Evolutionary conservation across 2,329 filamentous ascomycete genomes (phyloP).

Genomic region (Aspergillus fijiensis): DNA sequence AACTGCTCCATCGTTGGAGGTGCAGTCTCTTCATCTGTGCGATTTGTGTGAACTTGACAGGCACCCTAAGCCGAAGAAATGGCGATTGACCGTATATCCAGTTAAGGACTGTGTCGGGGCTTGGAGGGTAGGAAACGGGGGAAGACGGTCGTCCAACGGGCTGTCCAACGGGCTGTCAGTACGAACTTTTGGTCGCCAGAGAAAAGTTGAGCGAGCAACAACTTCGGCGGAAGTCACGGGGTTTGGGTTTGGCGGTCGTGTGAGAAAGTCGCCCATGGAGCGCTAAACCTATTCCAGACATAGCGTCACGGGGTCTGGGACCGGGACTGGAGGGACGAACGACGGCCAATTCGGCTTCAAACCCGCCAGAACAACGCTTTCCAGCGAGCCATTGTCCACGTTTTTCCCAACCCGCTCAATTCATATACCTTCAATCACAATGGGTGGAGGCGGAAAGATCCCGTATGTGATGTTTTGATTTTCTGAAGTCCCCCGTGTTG

Average conservation of each 20-base stretch:
- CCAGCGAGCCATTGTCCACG: constrained; percentile 24
- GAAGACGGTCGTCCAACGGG: constrained; percentile 8
- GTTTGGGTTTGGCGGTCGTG: constrained; percentile 31
- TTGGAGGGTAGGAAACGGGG: constrained; percentile 11
- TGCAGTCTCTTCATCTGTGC: constrained; percentile 52
- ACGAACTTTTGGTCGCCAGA: constrained; percentile 27
- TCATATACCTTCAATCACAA: constrained; percentile 34
- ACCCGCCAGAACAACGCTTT: constrained; percentile 25
- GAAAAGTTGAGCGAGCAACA: constrained; percentile 36
- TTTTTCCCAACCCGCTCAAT: constrained; percentile 20
- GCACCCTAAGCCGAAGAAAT: not conserved
- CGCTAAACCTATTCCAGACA: constrained; percentile 28
- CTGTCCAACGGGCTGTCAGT: constrained; percentile 12
- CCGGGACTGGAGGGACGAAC: constrained; percentile 22
- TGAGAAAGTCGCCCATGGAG: constrained; percentile 21
- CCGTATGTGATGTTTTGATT: constrained; percentile 52
- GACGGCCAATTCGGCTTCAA: constrained; percentile 34
- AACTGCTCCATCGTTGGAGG: constrained; percentile 54
- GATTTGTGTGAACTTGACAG: constrained; percentile 15
- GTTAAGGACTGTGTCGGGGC: constrained; percentile 11
- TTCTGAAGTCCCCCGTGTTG: not conserved
- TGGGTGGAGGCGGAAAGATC: constrained; percentile 78
- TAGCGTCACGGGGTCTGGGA: constrained; percentile 30
- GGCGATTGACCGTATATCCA: not conserved
- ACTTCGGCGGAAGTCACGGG: constrained; percentile 40